phyloP scores from a whole-genome alignment of 768 basidiomycete species.

The Serendipita indica region DNA sequence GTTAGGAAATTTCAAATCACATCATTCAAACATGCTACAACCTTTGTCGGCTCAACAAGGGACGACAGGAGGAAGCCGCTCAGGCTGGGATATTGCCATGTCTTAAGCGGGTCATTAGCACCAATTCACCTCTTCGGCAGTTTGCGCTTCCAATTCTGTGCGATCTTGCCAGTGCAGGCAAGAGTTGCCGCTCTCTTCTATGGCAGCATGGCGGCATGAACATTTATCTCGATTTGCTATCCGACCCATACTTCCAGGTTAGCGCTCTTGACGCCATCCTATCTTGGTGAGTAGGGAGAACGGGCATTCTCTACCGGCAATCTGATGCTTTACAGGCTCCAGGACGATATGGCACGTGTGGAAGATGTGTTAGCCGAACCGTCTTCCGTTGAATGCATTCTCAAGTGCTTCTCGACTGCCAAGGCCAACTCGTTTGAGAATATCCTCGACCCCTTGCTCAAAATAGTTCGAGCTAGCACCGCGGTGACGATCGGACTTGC shows the following conservation, averaged over 20 bases:
- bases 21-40: slow-evolving; percentile 97
- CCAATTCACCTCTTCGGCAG: slow-evolving; percentile 85
- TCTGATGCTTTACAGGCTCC: slow-evolving; percentile 43
- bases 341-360: slow-evolving; percentile 87
- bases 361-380: slow-evolving; percentile 73
- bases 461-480: slow-evolving; percentile 72
- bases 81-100: slow-evolving; percentile 89
- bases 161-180: slow-evolving; percentile 89
- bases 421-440: slow-evolving; percentile 89
- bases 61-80: slow-evolving; percentile 91
- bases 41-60: slow-evolving; percentile 86
- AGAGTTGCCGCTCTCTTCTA: slow-evolving; percentile 73
- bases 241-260: slow-evolving; percentile 84
- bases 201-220: slow-evolving; percentile 89
- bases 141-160: slow-evolving; percentile 95
- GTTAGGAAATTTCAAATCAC: slow-evolving; percentile 90
- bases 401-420: slow-evolving; percentile 67
- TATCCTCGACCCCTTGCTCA: slow-evolving; percentile 81
- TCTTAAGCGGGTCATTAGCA: slow-evolving; percentile 75
- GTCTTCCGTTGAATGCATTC: slow-evolving; percentile 47
- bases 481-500: slow-evolving; percentile 61
- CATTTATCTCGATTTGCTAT: slow-evolving; percentile 63
- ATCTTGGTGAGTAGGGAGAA: slow-evolving; percentile 48
- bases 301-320: background rate
- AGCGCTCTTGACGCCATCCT: slow-evolving; percentile 81